Percentiles rank a stretch among this genome's conserved stretches.
These are phyloP conservation scores for Amanita exitialis DNA, from an alignment of 768 basidiomycete genomes.

Conservation along the genomic window DNA sequence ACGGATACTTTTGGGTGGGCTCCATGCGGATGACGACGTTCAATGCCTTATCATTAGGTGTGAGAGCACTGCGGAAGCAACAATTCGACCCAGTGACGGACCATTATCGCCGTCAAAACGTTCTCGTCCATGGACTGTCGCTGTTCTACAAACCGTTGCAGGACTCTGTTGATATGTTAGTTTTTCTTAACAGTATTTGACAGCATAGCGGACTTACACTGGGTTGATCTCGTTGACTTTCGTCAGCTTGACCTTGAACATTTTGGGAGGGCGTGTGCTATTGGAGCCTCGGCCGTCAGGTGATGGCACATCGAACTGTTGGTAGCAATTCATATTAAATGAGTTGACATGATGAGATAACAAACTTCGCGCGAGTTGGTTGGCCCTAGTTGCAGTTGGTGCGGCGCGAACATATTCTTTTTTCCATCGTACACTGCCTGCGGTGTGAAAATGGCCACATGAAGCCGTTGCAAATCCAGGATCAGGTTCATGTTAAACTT, in stretches of 20 bases:
- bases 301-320: constrained; percentile 54
- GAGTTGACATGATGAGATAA: neutral
- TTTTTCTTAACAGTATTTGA: neutral
- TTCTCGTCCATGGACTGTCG: constrained; percentile 58
- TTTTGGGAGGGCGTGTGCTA: constrained; percentile 39
- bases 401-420: constrained; percentile 62
- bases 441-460: constrained; percentile 62
- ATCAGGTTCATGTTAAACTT: constrained; percentile 62
- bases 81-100: constrained; percentile 14
- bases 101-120: constrained; percentile 53
- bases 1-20: constrained; percentile 57
- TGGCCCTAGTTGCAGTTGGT: constrained; percentile 50
- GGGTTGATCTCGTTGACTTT: constrained; percentile 50
- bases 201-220: constrained; percentile 12
- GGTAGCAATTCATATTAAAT: neutral
- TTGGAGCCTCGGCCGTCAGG: constrained; percentile 25
- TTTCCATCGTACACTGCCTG: constrained; percentile 70
- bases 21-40: constrained; percentile 74
- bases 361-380: constrained; percentile 41
- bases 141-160: constrained; percentile 53
- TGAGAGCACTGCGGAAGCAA: neutral
- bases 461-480: constrained; percentile 46
- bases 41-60: constrained; percentile 34
- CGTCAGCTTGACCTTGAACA: constrained; percentile 56
- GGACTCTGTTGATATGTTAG: constrained; percentile 31